Percentiles rank a stretch among this genome's conserved stretches.
Conservation (phyloP, 2,329 filamentous ascomycete species). For the Venturia effusa region DNA sequence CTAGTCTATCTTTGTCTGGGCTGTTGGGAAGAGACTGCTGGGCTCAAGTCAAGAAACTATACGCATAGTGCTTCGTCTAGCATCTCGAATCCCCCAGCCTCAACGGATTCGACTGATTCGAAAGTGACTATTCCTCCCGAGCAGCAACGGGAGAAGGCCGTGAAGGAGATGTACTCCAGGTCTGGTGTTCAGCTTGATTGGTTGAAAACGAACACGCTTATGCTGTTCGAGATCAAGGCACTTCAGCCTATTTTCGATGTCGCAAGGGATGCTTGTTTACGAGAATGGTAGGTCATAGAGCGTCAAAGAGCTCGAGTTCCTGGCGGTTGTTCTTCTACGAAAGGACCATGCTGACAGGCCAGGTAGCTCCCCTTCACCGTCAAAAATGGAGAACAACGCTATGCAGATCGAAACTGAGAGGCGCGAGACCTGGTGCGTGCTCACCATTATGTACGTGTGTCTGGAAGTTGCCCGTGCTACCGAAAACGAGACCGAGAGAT, state of each 20-base stretch:
- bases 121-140: neutral
- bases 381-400: conserved; percentile 15
- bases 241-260: conserved; percentile 30
- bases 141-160: conserved; percentile 7
- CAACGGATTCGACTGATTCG: neutral
- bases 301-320: neutral
- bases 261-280: conserved; percentile 24
- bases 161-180: conserved; percentile 16
- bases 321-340: too few species aligned
- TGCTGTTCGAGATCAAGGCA: conserved; percentile 28
- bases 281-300: conserved; percentile 15
- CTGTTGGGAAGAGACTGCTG: conserved; percentile 40
- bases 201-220: conserved; percentile 33
- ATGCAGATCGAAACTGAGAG: conserved; percentile 28
- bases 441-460: conserved; percentile 39
- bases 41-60: conserved; percentile 14
- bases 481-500: conserved; percentile 21
- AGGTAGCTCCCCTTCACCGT: neutral
- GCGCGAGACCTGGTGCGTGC: conserved; percentile 37
- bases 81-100: neutral
- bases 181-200: conserved; percentile 33
- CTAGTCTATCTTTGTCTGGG: conserved; percentile 37
- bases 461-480: conserved; percentile 32
- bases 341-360: neutral
- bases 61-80: neutral